phyloP scores from a whole-genome alignment of 768 basidiomycete genomes.

The Russula vinacea region DNA sequence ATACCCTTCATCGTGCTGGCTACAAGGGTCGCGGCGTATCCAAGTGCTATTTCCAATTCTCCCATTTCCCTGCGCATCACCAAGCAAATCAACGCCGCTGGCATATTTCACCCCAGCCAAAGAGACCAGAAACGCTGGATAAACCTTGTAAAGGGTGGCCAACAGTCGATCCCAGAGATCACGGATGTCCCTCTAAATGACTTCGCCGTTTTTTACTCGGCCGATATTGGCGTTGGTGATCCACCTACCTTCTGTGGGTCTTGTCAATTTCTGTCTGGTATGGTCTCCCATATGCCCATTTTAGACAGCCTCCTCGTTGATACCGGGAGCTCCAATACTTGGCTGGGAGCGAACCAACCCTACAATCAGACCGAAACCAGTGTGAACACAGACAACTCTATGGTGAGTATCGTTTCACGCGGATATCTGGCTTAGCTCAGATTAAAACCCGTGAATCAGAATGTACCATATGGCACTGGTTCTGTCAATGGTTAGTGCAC shows the following conservation, averaged over 20 bases:
- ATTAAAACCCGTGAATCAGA: too few species aligned
- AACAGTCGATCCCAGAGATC: background rate
- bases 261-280: background rate
- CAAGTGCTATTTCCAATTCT: too few species aligned
- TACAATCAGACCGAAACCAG: constrained; percentile 54
- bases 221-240: constrained; percentile 46
- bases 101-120: too few species aligned
- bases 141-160: too few species aligned
- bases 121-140: too few species aligned
- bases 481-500: constrained; percentile 46
- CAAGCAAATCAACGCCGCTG: too few species aligned
- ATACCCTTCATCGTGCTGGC: too few species aligned
- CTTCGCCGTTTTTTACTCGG: constrained; percentile 42
- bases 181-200: constrained; percentile 43
- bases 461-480: too few species aligned
- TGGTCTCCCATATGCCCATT: constrained; percentile 4
- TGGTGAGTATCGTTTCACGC: constrained; percentile 35
- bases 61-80: too few species aligned
- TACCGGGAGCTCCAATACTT: constrained; percentile 72
- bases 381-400: constrained; percentile 42
- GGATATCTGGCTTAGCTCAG: too few species aligned
- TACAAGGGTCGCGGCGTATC: too few species aligned
- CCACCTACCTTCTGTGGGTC: constrained; percentile 52
- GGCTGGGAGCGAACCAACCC: constrained; percentile 54
- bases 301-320: constrained; percentile 57